Evolutionary conservation across 106 monocot species (phyloP).

Genomic region (Narthecium ossifragum): DNA sequence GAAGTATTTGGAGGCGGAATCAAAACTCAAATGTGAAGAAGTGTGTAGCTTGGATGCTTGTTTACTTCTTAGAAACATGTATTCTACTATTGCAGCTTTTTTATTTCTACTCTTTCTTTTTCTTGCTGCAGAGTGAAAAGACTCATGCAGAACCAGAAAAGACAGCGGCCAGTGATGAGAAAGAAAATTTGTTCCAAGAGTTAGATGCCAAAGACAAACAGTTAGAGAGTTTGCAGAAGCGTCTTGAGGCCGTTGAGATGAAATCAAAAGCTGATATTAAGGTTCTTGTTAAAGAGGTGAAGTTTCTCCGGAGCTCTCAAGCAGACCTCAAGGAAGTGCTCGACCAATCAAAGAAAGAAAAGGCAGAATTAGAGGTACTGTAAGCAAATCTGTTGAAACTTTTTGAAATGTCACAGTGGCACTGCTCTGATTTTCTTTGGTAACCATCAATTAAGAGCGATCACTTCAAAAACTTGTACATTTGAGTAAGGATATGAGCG

Average conservation of each 20-base stretch:
- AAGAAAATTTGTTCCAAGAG: constrained; percentile 49
- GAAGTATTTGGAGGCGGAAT: constrained; percentile 61
- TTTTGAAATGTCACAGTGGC: no score
- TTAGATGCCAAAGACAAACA: constrained; percentile 45
- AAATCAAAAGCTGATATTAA: constrained; percentile 92
- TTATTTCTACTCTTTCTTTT: constrained; percentile 4
- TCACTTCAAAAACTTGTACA: no score
- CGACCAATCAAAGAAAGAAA: constrained; percentile 54
- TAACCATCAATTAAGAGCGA: no score
- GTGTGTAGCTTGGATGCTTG: no score
- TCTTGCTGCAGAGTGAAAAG: constrained; percentile 52
- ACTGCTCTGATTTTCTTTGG: no score
- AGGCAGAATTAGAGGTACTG: constrained; percentile 71
- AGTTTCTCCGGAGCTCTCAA: constrained; percentile 74
- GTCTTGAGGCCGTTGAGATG: constrained; percentile 49
- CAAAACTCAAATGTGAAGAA: constrained; percentile 61
- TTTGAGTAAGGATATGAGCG: no score
- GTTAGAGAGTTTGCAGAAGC: constrained; percentile 44
- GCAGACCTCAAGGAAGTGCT: constrained; percentile 54
- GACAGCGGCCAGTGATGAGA: constrained; percentile 35
- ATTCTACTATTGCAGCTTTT: no score
- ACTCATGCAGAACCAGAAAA: constrained; percentile 48
- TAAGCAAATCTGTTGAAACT: no score
- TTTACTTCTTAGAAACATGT: background rate
- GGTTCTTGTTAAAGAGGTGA: constrained; percentile 88